Base-by-base conservation (phyloP, 139 green algal species). In the Asterochloris erici region DNA sequence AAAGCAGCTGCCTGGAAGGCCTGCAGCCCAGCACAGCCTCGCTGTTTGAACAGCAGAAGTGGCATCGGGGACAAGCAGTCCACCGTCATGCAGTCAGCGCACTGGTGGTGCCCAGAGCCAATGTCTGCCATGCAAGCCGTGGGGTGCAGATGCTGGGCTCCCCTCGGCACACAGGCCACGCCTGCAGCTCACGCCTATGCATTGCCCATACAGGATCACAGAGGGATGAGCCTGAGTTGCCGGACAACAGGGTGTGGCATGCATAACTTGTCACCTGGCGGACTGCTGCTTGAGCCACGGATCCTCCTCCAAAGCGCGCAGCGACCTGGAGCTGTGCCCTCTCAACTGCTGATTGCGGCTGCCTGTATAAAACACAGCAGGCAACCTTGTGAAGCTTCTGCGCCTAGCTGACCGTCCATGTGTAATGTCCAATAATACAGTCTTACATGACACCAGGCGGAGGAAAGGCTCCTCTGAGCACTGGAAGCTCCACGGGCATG, bases 241-340 rank as follows among this genome's bases (percentile, higher is more conserved):
- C 9, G 9, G 1, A 47, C 71, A 38, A 15, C 2, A 0, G 0
- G 14, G 23, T 23, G 2, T 14, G n/a, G 19, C 12, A 54, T 62
- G 77, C 24, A 73, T 9, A 12, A 73, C 66, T 9, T 26, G 61
- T 61, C 54, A 82, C 78, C 19, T 82, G 63, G 26, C 63, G 63
- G n/a, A 63, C 63, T 74, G 78, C 78, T 19, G 61, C 63, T 16
- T 73, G 63, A 27, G 78, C 78, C 28, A 82, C 78, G 9, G 19
- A 14, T 24, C 78, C 78, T 63, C 78, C 78, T 21, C 78, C 78
- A 74, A 82, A 82, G 27, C 78, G 63, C 62, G 78, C 68, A n/a
- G 78, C 78, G 29, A 82, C 78, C 63, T 74, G 63, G 21, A 82
- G 27, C 78, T 82, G 78, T 63, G 69, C 78, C 66, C 73, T 29